phyloP scores from a whole-genome alignment of 768 basidiomycete genomes.

The Lactarius evosmus region DNA sequence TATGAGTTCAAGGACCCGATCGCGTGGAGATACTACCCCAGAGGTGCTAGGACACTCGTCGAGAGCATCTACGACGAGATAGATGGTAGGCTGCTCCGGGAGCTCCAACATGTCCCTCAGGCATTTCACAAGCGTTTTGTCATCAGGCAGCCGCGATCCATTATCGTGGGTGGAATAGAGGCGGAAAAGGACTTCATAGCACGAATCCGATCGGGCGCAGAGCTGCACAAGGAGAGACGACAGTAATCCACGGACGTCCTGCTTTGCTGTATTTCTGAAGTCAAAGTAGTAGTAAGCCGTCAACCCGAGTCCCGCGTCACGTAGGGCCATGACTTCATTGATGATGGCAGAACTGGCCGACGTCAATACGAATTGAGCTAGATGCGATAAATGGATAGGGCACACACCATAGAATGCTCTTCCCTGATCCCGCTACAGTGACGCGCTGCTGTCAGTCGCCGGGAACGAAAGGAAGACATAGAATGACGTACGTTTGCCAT shows the following conservation, averaged over 20 bases:
- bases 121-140: background rate
- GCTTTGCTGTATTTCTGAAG: background rate
- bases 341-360: background rate
- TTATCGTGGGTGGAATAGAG: background rate
- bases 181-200: background rate
- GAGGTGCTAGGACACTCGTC: constrained; percentile 9
- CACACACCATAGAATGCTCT: background rate
- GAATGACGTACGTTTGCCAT: background rate
- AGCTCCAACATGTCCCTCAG: background rate
- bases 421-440: background rate
- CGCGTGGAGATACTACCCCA: background rate
- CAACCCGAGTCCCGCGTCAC: background rate
- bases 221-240: too few relatives aligned
- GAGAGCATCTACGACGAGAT: background rate
- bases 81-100: background rate
- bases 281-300: too few relatives aligned
- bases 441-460: background rate
- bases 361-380: background rate
- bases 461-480: fast-evolving
- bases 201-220: background rate
- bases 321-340: background rate
- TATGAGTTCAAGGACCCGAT: background rate
- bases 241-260: background rate
- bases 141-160: background rate
- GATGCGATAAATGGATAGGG: fast-evolving